phyloP scores from a whole-genome alignment of 2,329 filamentous ascomycete genomes.

The Didymellaceae sp. region DNA sequence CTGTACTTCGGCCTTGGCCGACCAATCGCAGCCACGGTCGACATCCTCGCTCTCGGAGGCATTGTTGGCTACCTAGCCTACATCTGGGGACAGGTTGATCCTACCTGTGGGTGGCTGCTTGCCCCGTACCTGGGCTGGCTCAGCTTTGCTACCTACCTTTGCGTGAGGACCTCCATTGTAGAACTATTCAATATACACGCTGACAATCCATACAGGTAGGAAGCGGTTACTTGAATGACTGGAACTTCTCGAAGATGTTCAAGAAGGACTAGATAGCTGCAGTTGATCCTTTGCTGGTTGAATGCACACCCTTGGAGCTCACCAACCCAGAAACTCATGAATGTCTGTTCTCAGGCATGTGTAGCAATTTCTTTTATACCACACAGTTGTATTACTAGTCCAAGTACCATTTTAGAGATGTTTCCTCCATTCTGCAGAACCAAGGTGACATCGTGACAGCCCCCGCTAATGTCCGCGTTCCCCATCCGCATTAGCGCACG shows the following conservation, averaged over 20 bases:
- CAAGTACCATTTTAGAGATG: too few species aligned
- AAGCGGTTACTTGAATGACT: conserved; percentile 49
- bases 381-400: too few species aligned
- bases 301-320: too few species aligned
- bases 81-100: conserved; percentile 77
- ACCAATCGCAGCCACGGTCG: conserved; percentile 75
- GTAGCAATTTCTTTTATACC: too few species aligned
- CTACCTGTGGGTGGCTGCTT: conserved; percentile 74
- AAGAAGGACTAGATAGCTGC: conserved; percentile 30
- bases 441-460: too few species aligned
- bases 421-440: too few species aligned
- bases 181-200: neutral
- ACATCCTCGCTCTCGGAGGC: conserved; percentile 76
- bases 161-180: conserved; percentile 51
- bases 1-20: conserved; percentile 83
- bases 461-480: conserved; percentile 7
- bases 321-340: too few species aligned
- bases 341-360: too few species aligned
- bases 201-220: conserved; percentile 37
- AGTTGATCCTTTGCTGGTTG: neutral
- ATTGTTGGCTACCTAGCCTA: conserved; percentile 74
- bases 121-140: conserved; percentile 87
- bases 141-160: conserved; percentile 85
- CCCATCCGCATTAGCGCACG: conserved; percentile 23
- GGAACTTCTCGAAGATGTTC: conserved; percentile 43